Base-by-base conservation (phyloP, 805 yeast genomes). In the Barnettozyma vustinii region DNA sequence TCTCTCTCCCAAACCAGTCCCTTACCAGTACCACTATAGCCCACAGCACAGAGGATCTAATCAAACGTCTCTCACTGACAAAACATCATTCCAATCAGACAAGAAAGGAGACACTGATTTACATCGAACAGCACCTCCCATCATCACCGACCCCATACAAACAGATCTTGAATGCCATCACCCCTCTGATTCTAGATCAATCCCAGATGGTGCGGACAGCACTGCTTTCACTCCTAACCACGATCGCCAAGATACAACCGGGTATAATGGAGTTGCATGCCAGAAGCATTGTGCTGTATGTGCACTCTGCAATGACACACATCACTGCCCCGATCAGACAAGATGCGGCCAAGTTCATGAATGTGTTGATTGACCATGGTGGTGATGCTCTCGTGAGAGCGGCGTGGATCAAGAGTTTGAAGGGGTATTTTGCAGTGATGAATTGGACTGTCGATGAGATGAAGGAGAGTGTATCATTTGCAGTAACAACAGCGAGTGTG, bases 261-360 rank as follows among this genome's bases (percentile, higher is more conserved):
- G 78, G 79, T 4, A 69, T 85, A 25, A 66, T 85, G 51, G 79
- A 77, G 48, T 64, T 85, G 23, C 88, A 85, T 69, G 70, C 81
- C 59, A 68, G 80, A 52, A 67, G 76, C 19, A 61, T 85, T 47
- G 75, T 86, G n/a, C 72, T 92, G 27, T 91, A 85, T 63, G 73
- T 92, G 16, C 86, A 85, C 56, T 84, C 92, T 46, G 95, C 96
- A 3, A 92, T 94, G 97, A 86, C 97, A 16, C 97, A 94, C 63
- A 85, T 94, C 37, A 77, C 77, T 27, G 82, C 89, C 1, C 81
- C 80, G 4, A 81, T 94, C 25, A 76, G 96, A 48, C 77, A 79
- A 41, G 90, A 87, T 51, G 80, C 96, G 2, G 79, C 92, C 0
- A 78, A 75, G 50, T 87, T 85, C 56, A 67, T 91, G 23, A 71